Base-by-base conservation (phyloP, 257 asterid genomes). In the Solanum gracilifrons region DNA sequence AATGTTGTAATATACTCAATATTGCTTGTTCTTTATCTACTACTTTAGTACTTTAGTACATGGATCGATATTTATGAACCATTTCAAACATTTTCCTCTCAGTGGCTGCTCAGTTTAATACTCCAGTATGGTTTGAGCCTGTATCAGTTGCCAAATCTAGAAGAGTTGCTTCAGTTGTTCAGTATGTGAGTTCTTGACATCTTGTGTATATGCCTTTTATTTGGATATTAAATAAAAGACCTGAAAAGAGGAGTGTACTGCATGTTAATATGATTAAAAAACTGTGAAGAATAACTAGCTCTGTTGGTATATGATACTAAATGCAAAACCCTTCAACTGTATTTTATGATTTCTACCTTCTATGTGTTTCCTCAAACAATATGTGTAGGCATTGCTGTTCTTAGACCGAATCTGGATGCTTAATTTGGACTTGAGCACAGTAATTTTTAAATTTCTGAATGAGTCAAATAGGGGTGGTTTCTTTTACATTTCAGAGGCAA, bases 101-200 rank as follows among this genome's bases (percentile, higher is more conserved):
- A 95, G 99, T 92, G 92, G 98, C 99, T 74, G 95, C 94, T 84
- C 94, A 92, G 92, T 90, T 92, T 85, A 86, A 87, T 80, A 95
- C 97, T 66, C 90, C 94, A 68, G 90, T 94, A 80, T 97, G 99
- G 99, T 97, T 97, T 89, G 99, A 95, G 93, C 99, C 99, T 13
- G 99, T 97, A 71, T 97, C 99, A 20, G 99, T 97, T 66, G 89
- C 87, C 31, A 97, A 97, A 92, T 95, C 99, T 84, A 92, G 85
- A 93, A 91, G 96, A 89, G 88, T 97, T 91, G 98, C 93, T 88
- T 92, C 95, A 84, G 89, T 95, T 87, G 96, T 88, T 48, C 94
- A 95, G 92, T 85, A 93, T 73, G 99, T 97, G 92, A 95, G 98
- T 89, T 66, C 87, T 58, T 16, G 88, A 69, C 33, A 82, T 86